Percentiles rank a stretch among this genome's conserved stretches.
phyloP scores from a whole-genome alignment of 139 green algal genomes.

The Volvox reticuliferus region DNA sequence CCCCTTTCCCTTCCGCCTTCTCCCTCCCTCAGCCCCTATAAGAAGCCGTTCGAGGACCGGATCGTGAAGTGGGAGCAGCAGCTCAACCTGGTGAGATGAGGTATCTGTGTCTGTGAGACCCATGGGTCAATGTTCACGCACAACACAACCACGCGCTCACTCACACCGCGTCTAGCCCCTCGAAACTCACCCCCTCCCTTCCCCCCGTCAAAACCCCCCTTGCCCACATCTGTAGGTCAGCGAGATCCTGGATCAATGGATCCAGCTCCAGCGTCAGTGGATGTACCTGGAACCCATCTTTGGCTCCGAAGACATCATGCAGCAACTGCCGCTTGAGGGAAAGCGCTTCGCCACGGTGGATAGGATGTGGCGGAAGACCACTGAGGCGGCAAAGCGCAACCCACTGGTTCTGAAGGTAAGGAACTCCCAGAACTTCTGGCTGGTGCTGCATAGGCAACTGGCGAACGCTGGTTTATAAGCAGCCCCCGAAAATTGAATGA shows the following conservation, averaged over 20 bases:
- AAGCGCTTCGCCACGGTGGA: constrained; percentile 88
- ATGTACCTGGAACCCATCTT: constrained; percentile 95
- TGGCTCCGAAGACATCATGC: constrained; percentile 83
- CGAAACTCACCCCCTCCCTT: not conserved
- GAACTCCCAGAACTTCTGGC: too few species aligned
- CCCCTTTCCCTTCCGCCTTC: too few species aligned
- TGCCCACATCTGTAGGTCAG: constrained; percentile 27
- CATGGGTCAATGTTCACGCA: not conserved
- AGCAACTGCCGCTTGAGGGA: constrained; percentile 87
- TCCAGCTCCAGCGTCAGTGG: constrained; percentile 81
- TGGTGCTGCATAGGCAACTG: too few species aligned
- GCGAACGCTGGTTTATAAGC: too few species aligned
- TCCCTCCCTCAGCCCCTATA: constrained; percentile 68
- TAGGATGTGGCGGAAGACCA: constrained; percentile 81
- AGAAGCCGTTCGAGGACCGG: constrained; percentile 87
- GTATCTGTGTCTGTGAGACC: not conserved
- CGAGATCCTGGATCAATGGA: constrained; percentile 87
- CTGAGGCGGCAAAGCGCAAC: constrained; percentile 67
- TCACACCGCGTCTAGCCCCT: too few species aligned
- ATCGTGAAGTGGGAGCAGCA: constrained; percentile 82
- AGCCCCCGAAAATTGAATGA: too few species aligned
- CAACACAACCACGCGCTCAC: too few species aligned
- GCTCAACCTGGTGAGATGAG: constrained; percentile 70
- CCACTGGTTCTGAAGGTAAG: constrained; percentile 69
- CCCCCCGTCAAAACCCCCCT: not conserved